Evolutionary conservation across 2,329 filamentous ascomycete species (phyloP).

Genomic region (Cladosporium velox): DNA sequence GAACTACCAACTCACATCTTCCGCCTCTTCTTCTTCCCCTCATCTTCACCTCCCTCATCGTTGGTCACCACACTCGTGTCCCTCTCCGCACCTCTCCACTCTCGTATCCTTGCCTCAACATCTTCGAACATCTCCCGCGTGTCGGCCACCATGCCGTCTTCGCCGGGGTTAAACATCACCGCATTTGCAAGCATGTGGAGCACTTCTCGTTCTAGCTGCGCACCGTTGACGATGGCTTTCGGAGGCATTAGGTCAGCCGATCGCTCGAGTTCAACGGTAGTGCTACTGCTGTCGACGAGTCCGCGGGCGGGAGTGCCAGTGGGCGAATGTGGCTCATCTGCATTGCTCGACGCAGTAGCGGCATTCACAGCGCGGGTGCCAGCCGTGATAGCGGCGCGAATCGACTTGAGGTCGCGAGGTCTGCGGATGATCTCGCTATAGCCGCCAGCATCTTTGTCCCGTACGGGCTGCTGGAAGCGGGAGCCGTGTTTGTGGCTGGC

Average conservation of each 20-base stretch:
- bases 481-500: constrained; percentile 54
- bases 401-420: constrained; percentile 55
- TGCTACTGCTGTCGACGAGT: constrained; percentile 21
- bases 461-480: constrained; percentile 53
- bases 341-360: constrained; percentile 27
- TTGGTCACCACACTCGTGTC: constrained; percentile 17
- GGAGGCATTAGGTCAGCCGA: constrained; percentile 80
- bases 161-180: constrained; percentile 96
- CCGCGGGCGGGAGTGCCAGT: constrained; percentile 16
- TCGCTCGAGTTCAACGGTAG: constrained; percentile 63
- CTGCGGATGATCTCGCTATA: constrained; percentile 56
- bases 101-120: constrained; percentile 75
- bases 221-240: constrained; percentile 86
- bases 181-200: constrained; percentile 98
- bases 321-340: constrained; percentile 18
- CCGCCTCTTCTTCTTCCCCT: constrained; percentile 26
- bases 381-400: constrained; percentile 51
- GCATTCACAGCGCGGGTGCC: constrained; percentile 61
- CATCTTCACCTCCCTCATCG: constrained; percentile 31
- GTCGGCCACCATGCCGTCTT: constrained; percentile 85
- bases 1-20: constrained; percentile 21
- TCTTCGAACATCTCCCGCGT: constrained; percentile 87
- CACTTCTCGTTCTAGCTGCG: constrained; percentile 88
- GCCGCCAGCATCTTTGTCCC: constrained; percentile 52
- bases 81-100: constrained; percentile 71